These are phyloP conservation scores for Golovinomyces cichoracearum DNA, from an alignment of 2,329 filamentous ascomycete genomes.

Conservation along the genomic window DNA sequence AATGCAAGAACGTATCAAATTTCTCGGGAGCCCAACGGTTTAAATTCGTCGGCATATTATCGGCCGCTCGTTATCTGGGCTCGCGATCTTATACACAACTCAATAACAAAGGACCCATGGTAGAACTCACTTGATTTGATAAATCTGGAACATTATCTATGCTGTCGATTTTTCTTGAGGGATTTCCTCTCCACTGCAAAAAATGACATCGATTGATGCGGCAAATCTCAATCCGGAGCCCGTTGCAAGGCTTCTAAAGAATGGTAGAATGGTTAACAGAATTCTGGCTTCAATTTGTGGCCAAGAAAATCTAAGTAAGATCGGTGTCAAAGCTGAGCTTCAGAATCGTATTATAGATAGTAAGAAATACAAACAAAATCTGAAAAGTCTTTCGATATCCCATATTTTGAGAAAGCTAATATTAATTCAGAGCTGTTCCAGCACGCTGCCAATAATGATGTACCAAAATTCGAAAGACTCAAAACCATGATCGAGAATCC, in stretches of 20 bases:
- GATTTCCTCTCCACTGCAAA: not conserved
- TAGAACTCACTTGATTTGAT: not conserved
- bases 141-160: not conserved
- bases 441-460: slow-evolving; percentile 5
- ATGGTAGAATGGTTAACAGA: slow-evolving; percentile 12
- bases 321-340: slow-evolving; percentile 62
- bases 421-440: not conserved
- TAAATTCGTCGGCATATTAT: not conserved
- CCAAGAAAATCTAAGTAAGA: slow-evolving; percentile 46
- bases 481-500: slow-evolving; percentile 11
- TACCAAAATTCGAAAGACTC: slow-evolving; percentile 9
- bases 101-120: not conserved
- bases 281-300: slow-evolving; percentile 28
- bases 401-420: not conserved
- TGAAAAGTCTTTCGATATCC: not conserved
- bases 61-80: not conserved
- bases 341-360: slow-evolving; percentile 53
- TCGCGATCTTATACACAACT: not conserved
- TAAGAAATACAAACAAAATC: slow-evolving; percentile 23
- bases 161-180: not conserved
- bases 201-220: slow-evolving; percentile 15
- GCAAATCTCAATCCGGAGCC: slow-evolving; percentile 12
- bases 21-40: not conserved
- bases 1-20: not conserved
- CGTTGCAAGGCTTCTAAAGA: slow-evolving; percentile 10